These are phyloP conservation scores for Leptomonas pyrrhocoris DNA, from an alignment of 208 protist species.

Conservation along the genomic window DNA sequence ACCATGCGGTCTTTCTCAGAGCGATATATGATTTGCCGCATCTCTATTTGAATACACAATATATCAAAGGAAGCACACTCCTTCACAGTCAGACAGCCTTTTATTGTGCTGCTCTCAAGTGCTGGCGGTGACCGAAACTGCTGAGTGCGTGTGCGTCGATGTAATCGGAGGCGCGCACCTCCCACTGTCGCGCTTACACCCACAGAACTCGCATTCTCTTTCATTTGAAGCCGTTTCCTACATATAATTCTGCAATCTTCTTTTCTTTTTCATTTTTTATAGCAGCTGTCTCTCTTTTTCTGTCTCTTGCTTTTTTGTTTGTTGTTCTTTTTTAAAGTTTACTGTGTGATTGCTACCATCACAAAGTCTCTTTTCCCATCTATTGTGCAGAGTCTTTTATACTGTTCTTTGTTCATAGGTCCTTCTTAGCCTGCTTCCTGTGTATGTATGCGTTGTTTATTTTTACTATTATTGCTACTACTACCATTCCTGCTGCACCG, in stretches of 20 bases:
- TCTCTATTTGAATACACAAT: too few species aligned
- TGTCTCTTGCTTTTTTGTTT: neutral
- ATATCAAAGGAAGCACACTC: too few species aligned
- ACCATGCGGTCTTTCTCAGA: too few species aligned
- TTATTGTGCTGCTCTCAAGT: neutral
- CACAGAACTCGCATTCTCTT: neutral
- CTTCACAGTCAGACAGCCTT: neutral
- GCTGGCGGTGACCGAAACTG: neutral
- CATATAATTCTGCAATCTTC: neutral
- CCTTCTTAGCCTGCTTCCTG: too few species aligned
- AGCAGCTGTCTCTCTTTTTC: neutral
- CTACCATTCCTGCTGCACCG: too few species aligned
- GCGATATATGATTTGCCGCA: too few species aligned
- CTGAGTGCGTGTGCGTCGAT: constrained; percentile 3
- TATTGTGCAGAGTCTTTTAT: too few species aligned
- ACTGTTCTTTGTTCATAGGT: too few species aligned
- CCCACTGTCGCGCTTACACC: neutral
- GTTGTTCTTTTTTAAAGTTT: neutral
- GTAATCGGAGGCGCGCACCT: neutral
- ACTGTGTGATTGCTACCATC: too few species aligned
- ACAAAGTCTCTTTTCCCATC: too few species aligned
- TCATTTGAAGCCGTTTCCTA: neutral
- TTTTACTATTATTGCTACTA: too few species aligned
- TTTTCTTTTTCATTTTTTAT: neutral
- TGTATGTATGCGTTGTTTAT: too few species aligned